Evolutionary conservation across 2,329 filamentous ascomycete species (phyloP).

Genomic region (Aspergillus texensis): DNA sequence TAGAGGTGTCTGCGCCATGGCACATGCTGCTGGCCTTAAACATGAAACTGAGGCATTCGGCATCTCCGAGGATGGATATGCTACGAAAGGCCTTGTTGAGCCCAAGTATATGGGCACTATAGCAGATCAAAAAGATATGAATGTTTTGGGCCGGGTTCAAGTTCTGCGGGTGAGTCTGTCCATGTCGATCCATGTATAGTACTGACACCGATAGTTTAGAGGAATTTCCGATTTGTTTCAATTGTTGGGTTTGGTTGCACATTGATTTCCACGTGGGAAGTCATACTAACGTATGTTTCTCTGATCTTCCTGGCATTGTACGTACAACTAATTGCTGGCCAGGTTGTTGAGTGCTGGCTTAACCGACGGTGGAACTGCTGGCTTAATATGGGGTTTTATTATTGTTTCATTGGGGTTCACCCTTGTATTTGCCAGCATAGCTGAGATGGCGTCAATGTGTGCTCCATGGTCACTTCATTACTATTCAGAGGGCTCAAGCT

Average conservation of each 20-base stretch:
- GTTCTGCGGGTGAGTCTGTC: slow-evolving; percentile 38
- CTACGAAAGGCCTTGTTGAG: slow-evolving; percentile 33
- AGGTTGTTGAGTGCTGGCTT: slow-evolving; percentile 35
- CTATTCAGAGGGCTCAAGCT: background rate
- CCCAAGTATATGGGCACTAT: slow-evolving; percentile 41
- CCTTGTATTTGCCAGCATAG: slow-evolving; percentile 42
- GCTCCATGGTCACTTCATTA: slow-evolving; percentile 2
- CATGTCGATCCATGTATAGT: slow-evolving; percentile 1
- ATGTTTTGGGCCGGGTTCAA: slow-evolving; percentile 41
- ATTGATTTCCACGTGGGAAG: slow-evolving; percentile 48
- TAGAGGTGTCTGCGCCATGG: slow-evolving; percentile 3
- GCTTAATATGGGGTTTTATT: slow-evolving; percentile 43
- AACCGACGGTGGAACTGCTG: slow-evolving; percentile 41
- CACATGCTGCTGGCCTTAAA: background rate
- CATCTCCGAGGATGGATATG: slow-evolving; percentile 23
- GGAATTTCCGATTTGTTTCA: slow-evolving; percentile 49
- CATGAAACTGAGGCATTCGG: slow-evolving; percentile 1
- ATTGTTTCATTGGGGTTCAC: slow-evolving; percentile 34
- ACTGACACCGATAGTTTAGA: slow-evolving; percentile 26
- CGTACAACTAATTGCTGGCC: slow-evolving; percentile 16
- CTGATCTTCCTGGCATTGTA: slow-evolving; percentile 3
- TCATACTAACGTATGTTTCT: slow-evolving; percentile 40
- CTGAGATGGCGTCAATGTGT: slow-evolving; percentile 49
- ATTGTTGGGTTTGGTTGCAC: slow-evolving; percentile 50
- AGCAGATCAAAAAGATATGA: slow-evolving; percentile 43